These are phyloP conservation scores for Phtheirospermum japonicum DNA, from an alignment of 257 asterid species.

Conservation along the genomic window DNA sequence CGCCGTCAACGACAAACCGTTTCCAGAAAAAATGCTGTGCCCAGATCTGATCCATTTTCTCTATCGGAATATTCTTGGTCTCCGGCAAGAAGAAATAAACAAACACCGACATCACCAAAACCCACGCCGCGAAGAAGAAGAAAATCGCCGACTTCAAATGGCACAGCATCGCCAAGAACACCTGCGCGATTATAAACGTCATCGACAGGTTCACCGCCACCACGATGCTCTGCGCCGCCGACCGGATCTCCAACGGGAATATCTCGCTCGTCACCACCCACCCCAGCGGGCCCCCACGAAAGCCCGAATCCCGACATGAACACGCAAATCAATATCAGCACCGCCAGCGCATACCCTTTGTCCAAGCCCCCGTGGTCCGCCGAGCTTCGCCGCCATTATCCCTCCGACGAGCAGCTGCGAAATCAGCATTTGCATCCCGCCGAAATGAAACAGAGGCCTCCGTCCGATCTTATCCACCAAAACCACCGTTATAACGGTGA, in stretches of 20 bases:
- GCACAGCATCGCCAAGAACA: conserved; percentile 21
- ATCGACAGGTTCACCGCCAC: conserved; percentile 23
- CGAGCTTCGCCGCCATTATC: conserved; percentile 23
- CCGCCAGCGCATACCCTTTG: conserved; percentile 11
- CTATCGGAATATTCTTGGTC: conserved; percentile 26
- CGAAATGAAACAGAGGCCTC: conserved; percentile 22
- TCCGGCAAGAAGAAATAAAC: conserved; percentile 16
- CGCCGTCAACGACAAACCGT: conserved; percentile 12
- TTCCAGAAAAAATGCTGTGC: conserved; percentile 22
- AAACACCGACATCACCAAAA: conserved; percentile 7
- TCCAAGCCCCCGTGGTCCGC: conserved; percentile 22
- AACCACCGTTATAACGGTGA: conserved; percentile 1
- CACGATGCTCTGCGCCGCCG: conserved; percentile 27
- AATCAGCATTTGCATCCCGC: conserved; percentile 21
- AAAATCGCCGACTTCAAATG: conserved; percentile 21
- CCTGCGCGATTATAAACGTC: conserved; percentile 19
- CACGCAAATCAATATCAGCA: conserved; percentile 12
- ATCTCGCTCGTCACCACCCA: conserved; percentile 30
- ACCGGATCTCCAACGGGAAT: conserved; percentile 25
- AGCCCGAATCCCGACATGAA: conserved; percentile 23
- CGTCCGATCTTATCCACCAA: conserved; percentile 33
- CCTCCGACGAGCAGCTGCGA: conserved; percentile 23
- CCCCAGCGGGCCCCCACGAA: conserved; percentile 30
- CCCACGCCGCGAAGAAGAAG: conserved; percentile 27
- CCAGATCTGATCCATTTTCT: conserved; percentile 21